Conservation (phyloP, 2,329 filamentous ascomycete genomes). For the Beauveria caledonica region DNA sequence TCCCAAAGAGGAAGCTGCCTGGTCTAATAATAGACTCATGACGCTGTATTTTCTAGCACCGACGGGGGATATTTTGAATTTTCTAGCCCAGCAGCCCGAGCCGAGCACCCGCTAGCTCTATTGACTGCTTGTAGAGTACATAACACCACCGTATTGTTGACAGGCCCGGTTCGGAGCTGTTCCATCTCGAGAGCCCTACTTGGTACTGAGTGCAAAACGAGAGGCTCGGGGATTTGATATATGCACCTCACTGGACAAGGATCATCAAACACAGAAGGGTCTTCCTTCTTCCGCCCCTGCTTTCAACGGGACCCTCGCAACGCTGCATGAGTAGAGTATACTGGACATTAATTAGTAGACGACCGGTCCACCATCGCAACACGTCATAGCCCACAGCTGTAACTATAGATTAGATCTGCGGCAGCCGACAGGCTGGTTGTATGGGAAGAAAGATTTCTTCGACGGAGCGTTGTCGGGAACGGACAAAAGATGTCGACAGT, state of each 20-base stretch:
- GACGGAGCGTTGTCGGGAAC: not conserved
- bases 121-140: not conserved
- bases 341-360: not conserved
- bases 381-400: not conserved
- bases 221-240: not conserved
- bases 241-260: not conserved
- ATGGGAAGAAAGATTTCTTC: not conserved
- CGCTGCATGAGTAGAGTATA: not conserved
- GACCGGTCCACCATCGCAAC: not conserved
- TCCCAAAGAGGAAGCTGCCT: conserved; percentile 12
- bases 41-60: not conserved
- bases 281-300: not conserved
- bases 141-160: not conserved
- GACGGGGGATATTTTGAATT: conserved; percentile 1
- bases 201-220: not conserved
- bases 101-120: conserved; percentile 6
- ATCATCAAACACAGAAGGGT: not conserved
- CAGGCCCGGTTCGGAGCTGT: not conserved
- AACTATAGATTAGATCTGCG: not conserved
- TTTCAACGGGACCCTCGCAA: not conserved
- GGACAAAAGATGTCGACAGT: not conserved
- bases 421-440: not conserved
- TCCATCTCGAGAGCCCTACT: not conserved
- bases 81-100: not conserved
- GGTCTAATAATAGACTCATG: conserved; percentile 10